These are phyloP conservation scores for Xylariaceae sp. DNA, from an alignment of 2,329 filamentous ascomycete species.

Conservation along the genomic window DNA sequence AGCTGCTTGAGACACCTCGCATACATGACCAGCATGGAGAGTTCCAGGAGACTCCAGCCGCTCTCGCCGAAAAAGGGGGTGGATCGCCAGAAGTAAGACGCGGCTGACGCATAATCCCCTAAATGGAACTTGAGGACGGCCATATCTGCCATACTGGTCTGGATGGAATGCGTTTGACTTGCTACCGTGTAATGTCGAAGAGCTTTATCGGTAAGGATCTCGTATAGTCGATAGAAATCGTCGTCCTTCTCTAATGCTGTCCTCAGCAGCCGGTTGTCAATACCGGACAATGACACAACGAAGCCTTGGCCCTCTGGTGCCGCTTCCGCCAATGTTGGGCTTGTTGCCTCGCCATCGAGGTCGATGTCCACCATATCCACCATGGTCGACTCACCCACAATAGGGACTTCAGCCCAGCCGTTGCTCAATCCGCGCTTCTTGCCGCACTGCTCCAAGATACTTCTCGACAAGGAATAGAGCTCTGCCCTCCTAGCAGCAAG, in stretches of 20 bases:
- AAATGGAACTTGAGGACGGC: conserved; percentile 75
- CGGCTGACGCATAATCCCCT: conserved; percentile 65
- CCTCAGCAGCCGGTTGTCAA: conserved; percentile 50
- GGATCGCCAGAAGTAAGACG: conserved; percentile 69
- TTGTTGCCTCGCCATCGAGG: conserved; percentile 36
- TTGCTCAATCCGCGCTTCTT: conserved; percentile 66
- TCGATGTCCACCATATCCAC: conserved; percentile 50
- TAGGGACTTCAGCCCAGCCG: conserved; percentile 60
- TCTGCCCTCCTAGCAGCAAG: conserved; percentile 78
- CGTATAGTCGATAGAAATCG: conserved; percentile 60
- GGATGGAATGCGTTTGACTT: conserved; percentile 67
- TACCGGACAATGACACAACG: conserved; percentile 32
- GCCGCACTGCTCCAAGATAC: conserved; percentile 68
- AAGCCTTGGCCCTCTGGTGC: conserved; percentile 1
- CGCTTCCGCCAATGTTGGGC: conserved; percentile 18
- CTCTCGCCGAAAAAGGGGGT: conserved; percentile 71
- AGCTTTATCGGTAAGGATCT: conserved; percentile 76
- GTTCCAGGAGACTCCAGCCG: conserved; percentile 72
- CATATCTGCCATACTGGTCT: conserved; percentile 74
- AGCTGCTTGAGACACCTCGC: conserved; percentile 73
- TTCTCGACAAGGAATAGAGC: conserved; percentile 70
- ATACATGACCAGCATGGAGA: conserved; percentile 81
- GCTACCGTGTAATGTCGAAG: conserved; percentile 77
- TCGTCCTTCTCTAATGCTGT: conserved; percentile 54
- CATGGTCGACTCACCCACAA: conserved; percentile 36